Percentiles rank a stretch among this genome's conserved stretches.
Conservation (phyloP, 345 rosid genomes). For the Excoecaria cochinchinensis region DNA sequence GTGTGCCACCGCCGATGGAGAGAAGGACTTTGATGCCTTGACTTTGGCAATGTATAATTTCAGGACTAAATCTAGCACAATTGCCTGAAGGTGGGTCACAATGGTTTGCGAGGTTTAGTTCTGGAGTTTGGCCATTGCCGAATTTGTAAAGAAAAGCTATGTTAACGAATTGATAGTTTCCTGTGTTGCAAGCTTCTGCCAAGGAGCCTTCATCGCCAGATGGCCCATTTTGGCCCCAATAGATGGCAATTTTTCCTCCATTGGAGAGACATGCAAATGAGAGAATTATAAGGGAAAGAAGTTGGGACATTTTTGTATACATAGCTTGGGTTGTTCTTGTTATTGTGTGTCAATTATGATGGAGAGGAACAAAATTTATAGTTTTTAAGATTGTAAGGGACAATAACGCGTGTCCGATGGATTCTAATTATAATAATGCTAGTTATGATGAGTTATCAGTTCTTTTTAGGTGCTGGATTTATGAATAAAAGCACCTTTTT, state of each 20-base stretch:
- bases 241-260: constrained; percentile 18
- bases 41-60: constrained; percentile 4
- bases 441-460: too few species aligned
- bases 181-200: constrained; percentile 10
- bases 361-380: too few species aligned
- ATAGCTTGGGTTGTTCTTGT: too few species aligned
- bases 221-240: constrained; percentile 15
- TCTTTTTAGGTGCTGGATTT: too few species aligned
- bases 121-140: constrained; percentile 21
- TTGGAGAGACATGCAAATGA: background rate
- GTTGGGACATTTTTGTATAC: background rate
- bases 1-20: constrained; percentile 15
- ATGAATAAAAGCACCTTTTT: too few species aligned
- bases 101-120: constrained; percentile 16
- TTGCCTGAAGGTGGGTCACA: constrained; percentile 16
- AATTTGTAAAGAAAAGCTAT: constrained; percentile 13
- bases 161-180: constrained; percentile 17
- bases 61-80: too few species aligned
- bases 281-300: background rate
- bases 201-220: constrained; percentile 13
- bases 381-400: too few species aligned
- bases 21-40: constrained; percentile 16
- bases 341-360: too few species aligned
- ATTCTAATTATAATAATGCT: too few species aligned
- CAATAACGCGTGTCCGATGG: too few species aligned